Base-by-base conservation (phyloP, 2,329 filamentous ascomycete genomes). In the Drechslerella coelobrocha region DNA sequence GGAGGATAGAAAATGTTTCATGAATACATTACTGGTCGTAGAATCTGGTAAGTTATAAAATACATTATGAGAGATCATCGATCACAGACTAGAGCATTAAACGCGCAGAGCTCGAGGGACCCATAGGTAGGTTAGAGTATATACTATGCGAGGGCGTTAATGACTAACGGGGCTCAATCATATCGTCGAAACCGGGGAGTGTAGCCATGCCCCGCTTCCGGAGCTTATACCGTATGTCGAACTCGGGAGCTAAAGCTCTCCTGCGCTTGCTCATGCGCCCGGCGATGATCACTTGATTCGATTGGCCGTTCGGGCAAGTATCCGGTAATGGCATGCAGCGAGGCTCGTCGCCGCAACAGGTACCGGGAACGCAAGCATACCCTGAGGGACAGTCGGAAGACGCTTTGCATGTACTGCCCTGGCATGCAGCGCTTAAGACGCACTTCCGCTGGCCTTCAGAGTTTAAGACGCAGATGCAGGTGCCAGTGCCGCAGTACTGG, bases 401-500 rank as follows among this genome's bases (percentile, higher is more conserved):
- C 6, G 26, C 55, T 1, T 17, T 0, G 41, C 65, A 69, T 17
- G 37, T 27, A 6, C 10, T 19, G 29, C 57, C 65, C 5, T 41
- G 23, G 19, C 65, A 69, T 19, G 39, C 48, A 6, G 57, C 45
- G 27, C 43, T 45, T 50, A 57, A 43, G n/a, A 50, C 23, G 34
- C 65, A 69, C 6, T 24, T 26, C 23, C 51, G 57, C 37, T 69
- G 65, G 5, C 52, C 65, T 57, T 69, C 65, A 5, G 34, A 27
- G 45, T 61, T 69, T 19, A 57, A 23, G 45, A 41, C 56, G 52
- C 51, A 56, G 57, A 69, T 57, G 39, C 65, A 69, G 12, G 65
- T 69, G 2, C 48, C 57, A 12, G 47, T 57, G 9, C 43, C 65
- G 39, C 65, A 69, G 37, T 57, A 50, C 2, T 48, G 51, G 19